phyloP scores from a whole-genome alignment of 148 eudicot species.

The Rheum nobile region DNA sequence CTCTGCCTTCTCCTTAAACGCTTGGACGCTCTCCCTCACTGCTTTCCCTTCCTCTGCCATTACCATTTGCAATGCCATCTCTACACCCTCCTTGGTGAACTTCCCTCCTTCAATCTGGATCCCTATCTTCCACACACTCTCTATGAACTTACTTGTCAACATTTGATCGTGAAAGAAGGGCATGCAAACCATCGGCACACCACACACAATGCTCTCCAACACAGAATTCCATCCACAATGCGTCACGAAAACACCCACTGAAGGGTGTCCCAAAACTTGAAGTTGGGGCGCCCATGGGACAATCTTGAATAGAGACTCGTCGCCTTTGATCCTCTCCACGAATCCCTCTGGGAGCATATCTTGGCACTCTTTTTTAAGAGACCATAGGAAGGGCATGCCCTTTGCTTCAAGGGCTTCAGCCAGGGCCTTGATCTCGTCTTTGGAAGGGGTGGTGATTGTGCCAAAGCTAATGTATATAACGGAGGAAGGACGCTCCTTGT shows the following conservation, averaged over 20 bases:
- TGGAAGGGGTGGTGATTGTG: constrained; percentile 24
- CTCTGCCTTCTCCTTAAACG: constrained; percentile 23
- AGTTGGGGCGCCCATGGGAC: constrained; percentile 72
- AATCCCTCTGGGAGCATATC: constrained; percentile 31
- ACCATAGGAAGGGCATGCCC: constrained; percentile 52
- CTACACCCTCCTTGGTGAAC: constrained; percentile 20
- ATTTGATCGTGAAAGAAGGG: constrained; percentile 58
- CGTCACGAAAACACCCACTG: constrained; percentile 44
- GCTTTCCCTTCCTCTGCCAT: constrained; percentile 23
- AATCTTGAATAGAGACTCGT: constrained; percentile 23
- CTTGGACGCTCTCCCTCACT: constrained; percentile 18
- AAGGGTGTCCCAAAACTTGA: constrained; percentile 31
- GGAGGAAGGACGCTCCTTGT: neutral
- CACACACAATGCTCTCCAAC: constrained; percentile 44
- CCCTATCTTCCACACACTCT: constrained; percentile 36
- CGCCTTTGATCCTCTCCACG: constrained; percentile 10
- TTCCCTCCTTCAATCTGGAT: constrained; percentile 31
- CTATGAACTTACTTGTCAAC: constrained; percentile 38
- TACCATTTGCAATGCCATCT: constrained; percentile 19
- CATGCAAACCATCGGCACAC: constrained; percentile 61
- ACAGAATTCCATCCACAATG: constrained; percentile 84
- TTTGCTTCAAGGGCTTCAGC: constrained; percentile 41
- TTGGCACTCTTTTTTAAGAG: constrained; percentile 22
- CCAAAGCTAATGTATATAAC: constrained; percentile 65
- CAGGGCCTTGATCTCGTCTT: constrained; percentile 30